Percentiles rank a stretch among this genome's conserved stretches.
These are phyloP conservation scores for Tuber microsphaerosporum DNA, from an alignment of 495 filamentous ascomycete genomes.

Conservation along the genomic window DNA sequence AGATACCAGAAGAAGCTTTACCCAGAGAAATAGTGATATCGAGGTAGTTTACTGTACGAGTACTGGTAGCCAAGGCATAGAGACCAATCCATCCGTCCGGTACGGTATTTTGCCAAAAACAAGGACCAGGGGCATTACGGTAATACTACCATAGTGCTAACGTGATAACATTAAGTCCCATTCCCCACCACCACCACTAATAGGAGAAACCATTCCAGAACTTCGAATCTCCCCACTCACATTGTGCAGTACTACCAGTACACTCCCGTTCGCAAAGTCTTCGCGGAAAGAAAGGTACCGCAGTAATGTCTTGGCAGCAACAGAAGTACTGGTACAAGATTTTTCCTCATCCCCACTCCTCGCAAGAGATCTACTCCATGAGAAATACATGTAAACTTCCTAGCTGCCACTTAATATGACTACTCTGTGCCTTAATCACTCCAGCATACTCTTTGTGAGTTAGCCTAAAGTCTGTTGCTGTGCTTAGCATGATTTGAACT, in stretches of 20 bases:
- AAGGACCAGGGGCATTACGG: background rate
- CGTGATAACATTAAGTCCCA: background rate
- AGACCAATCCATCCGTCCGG: background rate
- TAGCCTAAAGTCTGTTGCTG: no score
- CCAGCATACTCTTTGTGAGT: no score
- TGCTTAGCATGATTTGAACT: no score
- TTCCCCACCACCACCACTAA: background rate
- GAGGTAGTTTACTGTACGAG: background rate
- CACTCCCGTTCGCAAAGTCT: no score
- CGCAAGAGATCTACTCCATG: no score
- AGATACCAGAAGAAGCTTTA: background rate
- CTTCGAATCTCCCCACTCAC: background rate
- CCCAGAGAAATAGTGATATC: background rate
- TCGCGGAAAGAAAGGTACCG: no score
- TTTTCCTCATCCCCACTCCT: no score
- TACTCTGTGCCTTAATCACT: no score
- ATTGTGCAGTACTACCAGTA: background rate
- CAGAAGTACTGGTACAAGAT: no score
- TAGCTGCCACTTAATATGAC: no score
- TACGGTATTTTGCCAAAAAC: background rate
- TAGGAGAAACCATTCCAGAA: background rate
- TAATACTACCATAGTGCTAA: background rate
- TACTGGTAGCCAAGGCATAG: background rate
- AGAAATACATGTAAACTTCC: no score
- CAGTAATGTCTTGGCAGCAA: no score